Evolutionary conservation across 352 stramenopile species (phyloP).

Genomic region (Globisporangium nagaii): DNA sequence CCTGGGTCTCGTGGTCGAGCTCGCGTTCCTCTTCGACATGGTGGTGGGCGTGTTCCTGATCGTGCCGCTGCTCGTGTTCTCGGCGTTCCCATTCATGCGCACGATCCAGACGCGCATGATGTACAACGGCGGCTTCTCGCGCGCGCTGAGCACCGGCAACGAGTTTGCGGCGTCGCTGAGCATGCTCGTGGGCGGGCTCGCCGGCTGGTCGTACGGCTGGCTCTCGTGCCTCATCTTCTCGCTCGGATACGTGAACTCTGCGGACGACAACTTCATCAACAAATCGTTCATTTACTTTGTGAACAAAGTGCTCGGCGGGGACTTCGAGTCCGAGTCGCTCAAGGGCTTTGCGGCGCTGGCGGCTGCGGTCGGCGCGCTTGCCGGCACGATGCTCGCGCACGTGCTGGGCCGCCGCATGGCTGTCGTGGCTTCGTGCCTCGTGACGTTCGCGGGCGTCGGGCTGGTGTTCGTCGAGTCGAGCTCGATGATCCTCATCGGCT

Average conservation of each 20-base stretch:
- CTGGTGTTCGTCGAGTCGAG: conserved; percentile 68
- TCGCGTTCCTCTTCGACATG: conserved; percentile 87
- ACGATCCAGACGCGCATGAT: conserved; percentile 89
- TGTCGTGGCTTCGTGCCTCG: conserved; percentile 48
- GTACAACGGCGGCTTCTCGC: conserved; percentile 88
- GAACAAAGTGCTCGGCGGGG: conserved; percentile 33
- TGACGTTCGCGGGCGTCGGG: conserved; percentile 56
- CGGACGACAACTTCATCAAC: conserved; percentile 74
- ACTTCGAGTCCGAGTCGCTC: conserved; percentile 58
- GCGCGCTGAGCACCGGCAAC: conserved; percentile 73
- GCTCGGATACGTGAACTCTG: conserved; percentile 74
- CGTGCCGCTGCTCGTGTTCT: conserved; percentile 66
- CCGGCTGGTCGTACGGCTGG: conserved; percentile 77
- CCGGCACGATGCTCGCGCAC: conserved; percentile 49
- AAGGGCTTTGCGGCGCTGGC: conserved; percentile 66
- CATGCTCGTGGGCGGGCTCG: conserved; percentile 62
- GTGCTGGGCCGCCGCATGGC: conserved; percentile 58
- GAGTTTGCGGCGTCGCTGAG: conserved; percentile 77
- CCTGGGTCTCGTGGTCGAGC: conserved; percentile 63
- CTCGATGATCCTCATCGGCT: conserved; percentile 60
- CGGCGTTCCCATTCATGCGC: conserved; percentile 83
- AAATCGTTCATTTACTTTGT: conserved; percentile 83
- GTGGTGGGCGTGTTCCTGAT: conserved; percentile 73
- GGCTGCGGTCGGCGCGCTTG: conserved; percentile 39
- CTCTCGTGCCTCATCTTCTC: conserved; percentile 78